Conservation (phyloP, 192 early-diverging fungal species). For the Ambispora gerdemannii region DNA sequence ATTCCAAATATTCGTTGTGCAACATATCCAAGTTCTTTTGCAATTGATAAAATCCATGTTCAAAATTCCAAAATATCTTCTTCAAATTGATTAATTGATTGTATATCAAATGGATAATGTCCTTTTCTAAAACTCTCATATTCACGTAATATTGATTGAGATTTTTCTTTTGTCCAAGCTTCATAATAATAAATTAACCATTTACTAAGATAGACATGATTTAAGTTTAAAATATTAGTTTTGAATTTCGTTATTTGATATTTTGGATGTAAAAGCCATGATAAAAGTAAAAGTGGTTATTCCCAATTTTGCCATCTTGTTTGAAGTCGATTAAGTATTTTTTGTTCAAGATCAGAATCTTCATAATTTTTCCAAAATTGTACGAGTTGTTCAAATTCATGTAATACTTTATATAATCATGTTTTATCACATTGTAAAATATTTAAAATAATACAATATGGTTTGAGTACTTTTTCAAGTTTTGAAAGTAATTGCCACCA, state of each 20-base stretch:
- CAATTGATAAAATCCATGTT: neutral
- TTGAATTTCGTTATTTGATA: slow-evolving; percentile 3
- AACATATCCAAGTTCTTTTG: slow-evolving; percentile 7
- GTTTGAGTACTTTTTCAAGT: neutral
- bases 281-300: neutral
- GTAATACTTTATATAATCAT: neutral
- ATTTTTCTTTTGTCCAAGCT: neutral
- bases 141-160: neutral
- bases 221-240: neutral
- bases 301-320: neutral
- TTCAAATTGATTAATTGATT: slow-evolving; percentile 13
- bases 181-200: slow-evolving; percentile 23
- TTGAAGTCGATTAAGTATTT: neutral
- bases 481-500: slow-evolving; percentile 7
- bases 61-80: neutral
- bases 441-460: slow-evolving; percentile 7
- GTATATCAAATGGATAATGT: slow-evolving; percentile 5
- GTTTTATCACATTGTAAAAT: neutral
- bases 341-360: neutral
- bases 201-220: slow-evolving; percentile 7
- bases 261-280: neutral
- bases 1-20: slow-evolving; percentile 13
- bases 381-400: slow-evolving; percentile 2
- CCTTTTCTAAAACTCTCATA: slow-evolving; percentile 4
- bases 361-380: slow-evolving; percentile 13